Evolutionary conservation across 2,329 filamentous ascomycete genomes (phyloP).

Genomic region (Mycosphaerella arachidis): DNA sequence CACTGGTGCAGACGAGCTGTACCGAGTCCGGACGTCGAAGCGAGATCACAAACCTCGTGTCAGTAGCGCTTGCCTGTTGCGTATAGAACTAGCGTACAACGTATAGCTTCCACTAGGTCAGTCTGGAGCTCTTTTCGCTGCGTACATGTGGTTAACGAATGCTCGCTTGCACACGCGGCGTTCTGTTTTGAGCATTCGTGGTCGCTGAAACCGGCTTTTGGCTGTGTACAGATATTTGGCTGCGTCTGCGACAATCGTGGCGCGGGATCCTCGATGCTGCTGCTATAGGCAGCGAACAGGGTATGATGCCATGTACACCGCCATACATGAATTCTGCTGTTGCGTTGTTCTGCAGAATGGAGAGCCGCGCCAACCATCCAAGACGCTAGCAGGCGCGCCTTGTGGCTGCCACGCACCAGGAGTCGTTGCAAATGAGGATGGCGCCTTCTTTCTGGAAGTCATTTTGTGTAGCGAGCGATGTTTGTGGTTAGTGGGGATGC

Average conservation of each 20-base stretch:
- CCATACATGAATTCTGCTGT: neutral
- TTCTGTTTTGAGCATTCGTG: neutral
- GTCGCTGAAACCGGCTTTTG: neutral
- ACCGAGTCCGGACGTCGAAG: neutral
- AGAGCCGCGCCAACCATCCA: neutral
- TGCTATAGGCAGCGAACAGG: neutral
- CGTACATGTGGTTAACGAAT: neutral
- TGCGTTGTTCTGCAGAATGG: neutral
- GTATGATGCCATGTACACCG: neutral
- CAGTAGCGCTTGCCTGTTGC: neutral
- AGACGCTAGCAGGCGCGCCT: neutral
- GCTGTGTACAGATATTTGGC: neutral
- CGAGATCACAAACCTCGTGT: neutral
- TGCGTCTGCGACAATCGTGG: neutral
- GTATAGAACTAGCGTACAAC: neutral
- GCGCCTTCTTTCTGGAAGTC: neutral
- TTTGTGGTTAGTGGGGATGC: neutral
- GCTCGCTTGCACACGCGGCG: neutral
- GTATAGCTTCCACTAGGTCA: neutral
- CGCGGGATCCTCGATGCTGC: neutral
- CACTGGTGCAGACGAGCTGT: neutral
- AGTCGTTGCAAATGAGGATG: neutral
- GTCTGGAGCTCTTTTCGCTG: neutral
- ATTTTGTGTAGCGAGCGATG: neutral
- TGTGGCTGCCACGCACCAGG: neutral